A percentile compares a stretch with the other conserved stretches of the same genome.
Conservation (phyloP, 768 basidiomycete species). For the Scleroderma bovista region DNA sequence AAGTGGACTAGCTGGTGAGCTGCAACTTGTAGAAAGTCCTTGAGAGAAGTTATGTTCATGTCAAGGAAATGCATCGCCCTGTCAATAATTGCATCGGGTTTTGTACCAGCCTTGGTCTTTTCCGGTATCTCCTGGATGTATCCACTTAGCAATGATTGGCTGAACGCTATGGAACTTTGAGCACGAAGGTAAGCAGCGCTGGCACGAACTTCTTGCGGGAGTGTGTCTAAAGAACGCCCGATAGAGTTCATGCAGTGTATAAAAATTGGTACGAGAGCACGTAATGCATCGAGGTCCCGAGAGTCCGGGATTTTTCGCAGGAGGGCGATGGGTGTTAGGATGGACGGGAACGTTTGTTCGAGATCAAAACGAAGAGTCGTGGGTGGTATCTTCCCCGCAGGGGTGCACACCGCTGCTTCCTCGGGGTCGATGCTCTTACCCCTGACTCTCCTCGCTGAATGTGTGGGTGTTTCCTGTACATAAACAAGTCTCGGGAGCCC, state of each 20-base stretch:
- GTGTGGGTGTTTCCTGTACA: background rate
- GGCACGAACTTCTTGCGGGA: slow-evolving; percentile 17
- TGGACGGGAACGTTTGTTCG: slow-evolving; percentile 32
- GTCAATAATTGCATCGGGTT: slow-evolving; percentile 9
- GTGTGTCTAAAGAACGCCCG: slow-evolving; percentile 19
- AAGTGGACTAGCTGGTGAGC: slow-evolving; percentile 23
- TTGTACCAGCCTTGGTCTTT: slow-evolving; percentile 1
- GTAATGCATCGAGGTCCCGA: slow-evolving; percentile 23
- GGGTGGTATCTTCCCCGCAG: slow-evolving; percentile 7
- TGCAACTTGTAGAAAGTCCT: slow-evolving; percentile 25
- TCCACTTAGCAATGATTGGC: slow-evolving; percentile 17
- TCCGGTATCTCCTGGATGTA: slow-evolving; percentile 12
- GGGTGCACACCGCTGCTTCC: slow-evolving; percentile 18
- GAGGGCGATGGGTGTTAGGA: slow-evolving; percentile 24
- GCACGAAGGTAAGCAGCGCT: slow-evolving; percentile 19
- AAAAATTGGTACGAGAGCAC: slow-evolving; percentile 23
- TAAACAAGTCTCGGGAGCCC: background rate
- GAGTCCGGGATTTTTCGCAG: slow-evolving; percentile 21
- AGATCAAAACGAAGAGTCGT: slow-evolving; percentile 23
- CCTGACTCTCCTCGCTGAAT: slow-evolving; percentile 4
- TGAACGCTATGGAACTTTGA: slow-evolving; percentile 15
- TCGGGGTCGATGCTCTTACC: slow-evolving; percentile 21
- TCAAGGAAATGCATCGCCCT: slow-evolving; percentile 25
- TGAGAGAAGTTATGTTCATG: slow-evolving; percentile 27
- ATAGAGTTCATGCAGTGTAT: slow-evolving; percentile 20